Percentiles rank a stretch among this genome's conserved stretches.
Conservation (phyloP, 1,139 yeast genomes). For the Tardiomyces digboiensis region DNA sequence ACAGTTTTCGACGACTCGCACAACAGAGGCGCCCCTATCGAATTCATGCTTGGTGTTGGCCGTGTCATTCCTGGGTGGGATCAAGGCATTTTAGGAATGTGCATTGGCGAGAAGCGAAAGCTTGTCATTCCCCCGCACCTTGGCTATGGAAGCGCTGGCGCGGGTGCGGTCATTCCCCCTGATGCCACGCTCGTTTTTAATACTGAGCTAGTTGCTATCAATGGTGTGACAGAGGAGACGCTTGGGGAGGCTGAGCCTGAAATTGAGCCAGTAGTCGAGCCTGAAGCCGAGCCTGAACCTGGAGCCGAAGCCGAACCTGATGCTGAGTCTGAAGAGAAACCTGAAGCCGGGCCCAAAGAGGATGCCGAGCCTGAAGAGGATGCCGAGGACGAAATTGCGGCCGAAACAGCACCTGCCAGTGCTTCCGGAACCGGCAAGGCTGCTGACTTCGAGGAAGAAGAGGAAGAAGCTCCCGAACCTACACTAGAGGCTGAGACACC, state of each 20-base stretch:
- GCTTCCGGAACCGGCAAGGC: not conserved
- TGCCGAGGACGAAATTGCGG: not conserved
- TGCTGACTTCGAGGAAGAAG: not conserved
- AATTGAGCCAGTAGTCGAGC: not conserved
- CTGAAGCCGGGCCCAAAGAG: not conserved
- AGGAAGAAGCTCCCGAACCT: not conserved
- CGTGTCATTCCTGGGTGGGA: constrained; percentile 88
- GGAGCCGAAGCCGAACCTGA: not conserved
- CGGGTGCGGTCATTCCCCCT: constrained; percentile 69
- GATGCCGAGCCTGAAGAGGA: not conserved
- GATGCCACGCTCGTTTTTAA: constrained; percentile 45
- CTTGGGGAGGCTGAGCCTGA: not conserved
- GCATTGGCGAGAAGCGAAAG: constrained; percentile 78
- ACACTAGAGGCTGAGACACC: not conserved
- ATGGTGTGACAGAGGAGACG: constrained; percentile 12
- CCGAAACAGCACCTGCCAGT: not conserved
- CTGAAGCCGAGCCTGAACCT: not conserved
- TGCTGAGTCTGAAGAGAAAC: not conserved
- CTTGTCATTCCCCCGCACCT: constrained; percentile 67
- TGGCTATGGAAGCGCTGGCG: constrained; percentile 65
- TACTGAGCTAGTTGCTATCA: constrained; percentile 24
- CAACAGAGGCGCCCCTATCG: constrained; percentile 54
- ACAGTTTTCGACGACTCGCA: constrained; percentile 68
- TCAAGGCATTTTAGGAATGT: constrained; percentile 69
- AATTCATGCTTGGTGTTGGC: constrained; percentile 62